Evolutionary conservation across 2,329 filamentous ascomycete species (phyloP).

Genomic region (Fusarium chuoi): DNA sequence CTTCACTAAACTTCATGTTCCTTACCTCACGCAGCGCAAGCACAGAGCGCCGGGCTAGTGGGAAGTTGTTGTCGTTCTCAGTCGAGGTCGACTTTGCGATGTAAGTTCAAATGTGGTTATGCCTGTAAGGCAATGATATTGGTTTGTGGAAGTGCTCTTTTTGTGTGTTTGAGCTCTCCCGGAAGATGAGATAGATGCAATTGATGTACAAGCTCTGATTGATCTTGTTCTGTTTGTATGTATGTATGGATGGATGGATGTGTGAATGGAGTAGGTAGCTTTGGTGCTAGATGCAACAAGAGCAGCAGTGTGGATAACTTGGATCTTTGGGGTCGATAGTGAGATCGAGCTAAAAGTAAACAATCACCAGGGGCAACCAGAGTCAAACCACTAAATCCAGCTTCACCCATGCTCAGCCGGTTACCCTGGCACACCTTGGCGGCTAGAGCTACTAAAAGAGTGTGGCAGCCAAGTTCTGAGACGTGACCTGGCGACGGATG

Average conservation of each 20-base stretch:
- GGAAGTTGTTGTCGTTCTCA: slow-evolving; percentile 58
- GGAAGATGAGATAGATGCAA: slow-evolving; percentile 21
- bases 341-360: slow-evolving; percentile 29
- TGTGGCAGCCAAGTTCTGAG: slow-evolving; percentile 29
- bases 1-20: background rate
- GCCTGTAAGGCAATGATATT: slow-evolving; percentile 47
- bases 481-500: slow-evolving; percentile 30
- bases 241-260: background rate
- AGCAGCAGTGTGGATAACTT: slow-evolving; percentile 36
- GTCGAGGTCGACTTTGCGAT: slow-evolving; percentile 56
- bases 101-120: slow-evolving; percentile 30
- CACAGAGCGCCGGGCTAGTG: slow-evolving; percentile 79
- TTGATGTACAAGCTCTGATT: slow-evolving; percentile 19
- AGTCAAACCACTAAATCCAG: slow-evolving; percentile 17
- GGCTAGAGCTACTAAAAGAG: slow-evolving; percentile 12
- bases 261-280: slow-evolving; percentile 31
- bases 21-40: slow-evolving; percentile 86
- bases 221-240: slow-evolving; percentile 14
- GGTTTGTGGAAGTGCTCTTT: slow-evolving; percentile 32
- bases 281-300: slow-evolving; percentile 35
- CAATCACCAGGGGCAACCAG: slow-evolving; percentile 24
- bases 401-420: slow-evolving; percentile 15
- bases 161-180: slow-evolving; percentile 22
- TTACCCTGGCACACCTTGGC: slow-evolving; percentile 20
- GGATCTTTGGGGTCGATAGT: slow-evolving; percentile 25